A percentile compares a stretch with the other conserved stretches of the same genome.
Evolutionary conservation across 371 early-diverging fungal genomes (phyloP).

Genomic region (Phascolomyces articulosus): DNA sequence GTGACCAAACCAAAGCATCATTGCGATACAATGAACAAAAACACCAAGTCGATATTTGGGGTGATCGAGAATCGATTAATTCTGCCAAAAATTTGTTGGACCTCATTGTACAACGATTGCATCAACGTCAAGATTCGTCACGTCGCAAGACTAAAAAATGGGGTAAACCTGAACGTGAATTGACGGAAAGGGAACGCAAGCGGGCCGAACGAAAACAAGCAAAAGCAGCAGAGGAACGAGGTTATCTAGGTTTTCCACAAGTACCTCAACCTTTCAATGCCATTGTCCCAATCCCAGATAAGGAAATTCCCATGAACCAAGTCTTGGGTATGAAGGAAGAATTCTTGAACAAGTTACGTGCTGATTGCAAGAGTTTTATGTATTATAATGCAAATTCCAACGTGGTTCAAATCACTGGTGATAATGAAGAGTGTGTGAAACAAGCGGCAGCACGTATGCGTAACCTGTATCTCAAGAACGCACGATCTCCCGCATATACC

Average conservation of each 20-base stretch:
- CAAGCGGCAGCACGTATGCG: conserved; percentile 35
- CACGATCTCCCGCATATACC: conserved; percentile 18
- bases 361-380: conserved; percentile 40
- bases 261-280: conserved; percentile 26
- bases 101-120: conserved; percentile 12
- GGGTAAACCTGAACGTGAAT: conserved; percentile 43
- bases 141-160: conserved; percentile 41
- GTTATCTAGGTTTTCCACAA: conserved; percentile 32
- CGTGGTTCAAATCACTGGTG: conserved; percentile 17
- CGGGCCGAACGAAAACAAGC: conserved; percentile 31
- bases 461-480: conserved; percentile 39
- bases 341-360: conserved; percentile 37
- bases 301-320: conserved; percentile 14
- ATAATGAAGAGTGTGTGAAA: conserved; percentile 22
- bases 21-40: conserved; percentile 33
- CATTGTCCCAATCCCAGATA: conserved; percentile 30
- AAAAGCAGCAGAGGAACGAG: conserved; percentile 25
- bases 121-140: neutral
- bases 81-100: conserved; percentile 33
- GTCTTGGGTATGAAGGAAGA: conserved; percentile 35
- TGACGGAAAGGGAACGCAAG: conserved; percentile 35
- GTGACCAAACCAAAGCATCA: conserved; percentile 26
- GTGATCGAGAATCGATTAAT: conserved; percentile 23
- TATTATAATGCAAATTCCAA: conserved; percentile 24
- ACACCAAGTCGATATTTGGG: conserved; percentile 54